Evolutionary conservation across 2,329 filamentous ascomycete genomes (phyloP), one percentile per base, ranked within the genome.

Genomic region (Aspergillus brunneoviolaceus): DNA sequence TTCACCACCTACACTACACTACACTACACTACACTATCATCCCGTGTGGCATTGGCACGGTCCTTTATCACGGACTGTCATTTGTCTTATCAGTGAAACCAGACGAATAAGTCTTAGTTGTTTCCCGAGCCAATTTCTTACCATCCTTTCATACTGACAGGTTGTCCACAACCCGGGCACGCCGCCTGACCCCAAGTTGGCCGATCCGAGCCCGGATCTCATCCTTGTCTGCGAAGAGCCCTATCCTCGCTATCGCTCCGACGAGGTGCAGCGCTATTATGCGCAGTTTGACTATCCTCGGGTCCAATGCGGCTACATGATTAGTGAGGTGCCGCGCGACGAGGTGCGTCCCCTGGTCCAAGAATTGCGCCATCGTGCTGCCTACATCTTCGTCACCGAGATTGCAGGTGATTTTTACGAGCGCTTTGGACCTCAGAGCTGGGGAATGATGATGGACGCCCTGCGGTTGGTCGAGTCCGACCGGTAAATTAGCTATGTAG

Each of bases 101-200:
- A 35, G 45, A 25, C 59, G 19, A 55, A 49, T 55, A 21, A 51
- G 14, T 49, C n/a, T 25, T 33, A 45, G 42, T 39, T 23, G 11
- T 45, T 45, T 45, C 16, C 16, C 39, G 14, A 19, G 6, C 39
- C 16, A 45, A 7, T 45, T 45, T 45, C 39, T 45, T 7, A 45
- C 16, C 33, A 35, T 12, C 27, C 33, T 16, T 6, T 14, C 39
- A 16, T 9, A 2, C 39, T 19, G 39, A 45, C 31, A 65, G 63
- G 58, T 65, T 21, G 49, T 57, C 29, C 63, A 65, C 27, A 65
- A 65, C n/a, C 62, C 63, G 25, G 63, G 63, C 49, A 65, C 63
- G 4, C 60, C 63, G 1, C 60, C 63, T 2, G 58, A 60, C 33
- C 33, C 58, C 16, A 42, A 45, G 2, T n/a, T 65, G 50, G 54